These are phyloP conservation scores for Lichtheimia corymbifera DNA, from an alignment of 371 early-diverging fungal species.

Conservation along the genomic window DNA sequence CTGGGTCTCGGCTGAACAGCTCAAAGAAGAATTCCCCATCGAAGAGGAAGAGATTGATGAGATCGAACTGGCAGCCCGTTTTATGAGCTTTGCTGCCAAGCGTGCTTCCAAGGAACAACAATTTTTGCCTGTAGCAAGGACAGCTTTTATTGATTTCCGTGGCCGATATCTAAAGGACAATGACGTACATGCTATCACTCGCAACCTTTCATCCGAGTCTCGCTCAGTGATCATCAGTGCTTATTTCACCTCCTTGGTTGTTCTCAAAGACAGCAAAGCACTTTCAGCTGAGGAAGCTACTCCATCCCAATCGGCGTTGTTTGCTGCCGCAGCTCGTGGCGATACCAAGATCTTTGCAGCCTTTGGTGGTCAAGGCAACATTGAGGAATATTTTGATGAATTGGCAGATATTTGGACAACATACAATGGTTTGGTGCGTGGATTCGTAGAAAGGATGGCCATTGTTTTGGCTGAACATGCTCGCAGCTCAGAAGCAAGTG, in stretches of 20 bases:
- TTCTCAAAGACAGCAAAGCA: slow-evolving; percentile 56
- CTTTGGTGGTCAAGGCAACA: slow-evolving; percentile 97
- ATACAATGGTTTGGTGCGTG: slow-evolving; percentile 80
- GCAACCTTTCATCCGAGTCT: slow-evolving; percentile 57
- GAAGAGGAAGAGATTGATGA: slow-evolving; percentile 60
- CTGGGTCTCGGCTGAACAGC: slow-evolving; percentile 90
- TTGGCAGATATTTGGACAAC: slow-evolving; percentile 78
- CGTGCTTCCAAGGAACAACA: slow-evolving; percentile 62
- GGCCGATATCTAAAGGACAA: slow-evolving; percentile 77
- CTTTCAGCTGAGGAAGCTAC: slow-evolving; percentile 47
- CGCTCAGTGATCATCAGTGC: slow-evolving; percentile 74
- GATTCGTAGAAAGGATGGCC: slow-evolving; percentile 81
- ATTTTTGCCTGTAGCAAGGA: slow-evolving; percentile 74
- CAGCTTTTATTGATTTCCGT: slow-evolving; percentile 79
- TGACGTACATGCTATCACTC: slow-evolving; percentile 83
- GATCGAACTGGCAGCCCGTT: slow-evolving; percentile 76
- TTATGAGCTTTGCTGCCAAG: slow-evolving; percentile 71
- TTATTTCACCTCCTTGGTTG: slow-evolving; percentile 79
- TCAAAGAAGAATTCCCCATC: slow-evolving; percentile 76
- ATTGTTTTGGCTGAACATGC: slow-evolving; percentile 71
- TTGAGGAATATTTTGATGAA: slow-evolving; percentile 94
- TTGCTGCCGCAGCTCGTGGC: slow-evolving; percentile 66
- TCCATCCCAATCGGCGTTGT: slow-evolving; percentile 60
- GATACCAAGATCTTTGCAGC: slow-evolving; percentile 80
- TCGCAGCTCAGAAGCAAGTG: slow-evolving; percentile 67